phyloP scores from a whole-genome alignment of 306 rosid genomes.

The Begonia peltatifolia region DNA sequence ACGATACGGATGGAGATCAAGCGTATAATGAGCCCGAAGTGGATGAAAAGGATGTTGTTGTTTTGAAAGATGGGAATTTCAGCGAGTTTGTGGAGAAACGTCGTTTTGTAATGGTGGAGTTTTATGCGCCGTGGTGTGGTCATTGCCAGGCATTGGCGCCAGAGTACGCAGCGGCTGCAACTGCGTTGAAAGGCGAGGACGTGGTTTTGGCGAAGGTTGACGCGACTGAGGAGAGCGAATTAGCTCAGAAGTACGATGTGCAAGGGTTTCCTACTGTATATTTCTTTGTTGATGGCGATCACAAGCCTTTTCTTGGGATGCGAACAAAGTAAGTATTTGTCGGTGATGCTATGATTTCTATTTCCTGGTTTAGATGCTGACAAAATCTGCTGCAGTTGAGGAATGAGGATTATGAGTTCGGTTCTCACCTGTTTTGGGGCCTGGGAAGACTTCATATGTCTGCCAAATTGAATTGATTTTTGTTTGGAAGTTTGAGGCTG shows the following conservation, averaged over 20 bases:
- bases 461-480: too few species aligned
- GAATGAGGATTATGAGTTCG: too few species aligned
- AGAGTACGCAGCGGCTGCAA: slow-evolving; percentile 82
- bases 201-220: slow-evolving; percentile 77
- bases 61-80: slow-evolving; percentile 74
- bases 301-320: slow-evolving; percentile 61
- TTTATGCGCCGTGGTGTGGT: slow-evolving; percentile 99
- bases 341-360: too few species aligned
- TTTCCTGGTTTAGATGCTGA: too few species aligned
- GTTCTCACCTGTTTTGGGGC: too few species aligned
- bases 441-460: too few species aligned
- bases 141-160: slow-evolving; percentile 96
- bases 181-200: slow-evolving; percentile 57
- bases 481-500: slow-evolving; percentile 1
- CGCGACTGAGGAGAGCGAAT: slow-evolving; percentile 75
- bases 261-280: slow-evolving; percentile 77
- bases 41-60: slow-evolving; percentile 84
- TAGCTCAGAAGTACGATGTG: slow-evolving; percentile 62
- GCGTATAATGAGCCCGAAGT: slow-evolving; percentile 39
- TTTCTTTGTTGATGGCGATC: slow-evolving; percentile 71
- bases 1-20: slow-evolving; percentile 21
- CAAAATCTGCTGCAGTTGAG: too few species aligned
- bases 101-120: slow-evolving; percentile 74
- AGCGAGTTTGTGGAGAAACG: slow-evolving; percentile 41
- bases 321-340: slow-evolving; percentile 51